Base-by-base conservation (phyloP, 805 yeast species). In the Nakazawaea sp. region DNA sequence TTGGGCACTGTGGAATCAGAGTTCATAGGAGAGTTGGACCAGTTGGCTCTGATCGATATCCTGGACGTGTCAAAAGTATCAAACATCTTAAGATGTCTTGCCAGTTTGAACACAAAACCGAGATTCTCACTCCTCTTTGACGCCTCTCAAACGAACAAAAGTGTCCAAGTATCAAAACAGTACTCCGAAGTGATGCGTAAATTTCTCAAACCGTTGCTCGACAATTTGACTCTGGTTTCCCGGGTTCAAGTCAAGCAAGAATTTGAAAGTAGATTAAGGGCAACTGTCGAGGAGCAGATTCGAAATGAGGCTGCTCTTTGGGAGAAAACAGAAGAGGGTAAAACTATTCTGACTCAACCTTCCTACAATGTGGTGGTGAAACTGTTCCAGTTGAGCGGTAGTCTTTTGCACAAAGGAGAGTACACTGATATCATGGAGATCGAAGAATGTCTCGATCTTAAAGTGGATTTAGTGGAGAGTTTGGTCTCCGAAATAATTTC, bases 41-140 rank as follows among this genome's bases (percentile, higher is more conserved):
- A 32, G 15, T 20, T n/a, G 21, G 34, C 17, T 18, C 18, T 11
- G 4, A 18, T 4, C 12, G 34, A 25, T 12, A 10, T 32, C n/a
- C 17, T 19, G 5, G 17, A 5, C 17, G 11, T 27, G 15, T 6
- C 18, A 18, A 12, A 18, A 26, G 20, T 30, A n/a, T 38, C 36
- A 5, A 24, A 18, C 18, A 30, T 38, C 16, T 13, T 38, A n/a
- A 38, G 38, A 19, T 39, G 42, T 21, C 27, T 39, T 12, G 16
- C 30, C 3, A 25, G 24, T 4, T 30, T 39, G 31, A 34, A 28
- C 12, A 7, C 5, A 16, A 13, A 16, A 8, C 30, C 30, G 6
- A 26, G 28, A 26, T 12, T 26, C 16, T 7, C 30, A 7, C 6
- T 15, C 19, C 8, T 18, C 19, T 12, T 6, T 12, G 5, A 21